Evolutionary conservation across 371 early-diverging fungal genomes (phyloP).

Genomic region (Haplosporangium sp.): DNA sequence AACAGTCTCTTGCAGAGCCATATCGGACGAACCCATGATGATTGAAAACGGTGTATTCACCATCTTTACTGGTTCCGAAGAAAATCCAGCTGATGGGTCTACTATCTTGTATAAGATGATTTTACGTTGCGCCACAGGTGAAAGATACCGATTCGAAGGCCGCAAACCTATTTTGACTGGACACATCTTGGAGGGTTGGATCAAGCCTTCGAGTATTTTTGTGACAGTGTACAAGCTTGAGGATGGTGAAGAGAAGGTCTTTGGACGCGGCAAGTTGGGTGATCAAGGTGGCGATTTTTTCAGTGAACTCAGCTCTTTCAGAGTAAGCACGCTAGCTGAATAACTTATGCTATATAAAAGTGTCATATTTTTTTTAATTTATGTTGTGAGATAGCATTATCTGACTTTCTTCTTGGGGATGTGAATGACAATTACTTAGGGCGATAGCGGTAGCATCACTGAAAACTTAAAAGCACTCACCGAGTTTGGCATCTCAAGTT

Average conservation of each 20-base stretch:
- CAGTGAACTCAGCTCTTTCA: slow-evolving; percentile 37
- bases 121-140: slow-evolving; percentile 47
- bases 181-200: slow-evolving; percentile 50
- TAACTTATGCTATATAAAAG: background rate
- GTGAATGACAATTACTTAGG: slow-evolving; percentile 9
- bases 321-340: slow-evolving; percentile 18
- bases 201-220: slow-evolving; percentile 47
- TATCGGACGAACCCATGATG: slow-evolving; percentile 59
- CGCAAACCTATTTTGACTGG: slow-evolving; percentile 50
- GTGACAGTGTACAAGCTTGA: slow-evolving; percentile 55
- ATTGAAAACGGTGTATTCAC: slow-evolving; percentile 57
- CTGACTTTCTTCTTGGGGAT: background rate
- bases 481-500: slow-evolving; percentile 31
- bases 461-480: slow-evolving; percentile 44
- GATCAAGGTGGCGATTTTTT: slow-evolving; percentile 48
- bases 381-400: background rate
- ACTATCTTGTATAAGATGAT: slow-evolving; percentile 56
- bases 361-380: background rate
- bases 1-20: slow-evolving; percentile 59
- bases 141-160: slow-evolving; percentile 55
- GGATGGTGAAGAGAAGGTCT: slow-evolving; percentile 34
- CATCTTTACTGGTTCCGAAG: slow-evolving; percentile 40
- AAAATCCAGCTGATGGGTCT: slow-evolving; percentile 45
- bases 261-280: slow-evolving; percentile 54
- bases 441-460: slow-evolving; percentile 29